Evolutionary conservation across 2,329 filamentous ascomycete genomes (phyloP).

Genomic region (Neonectria ditissima): DNA sequence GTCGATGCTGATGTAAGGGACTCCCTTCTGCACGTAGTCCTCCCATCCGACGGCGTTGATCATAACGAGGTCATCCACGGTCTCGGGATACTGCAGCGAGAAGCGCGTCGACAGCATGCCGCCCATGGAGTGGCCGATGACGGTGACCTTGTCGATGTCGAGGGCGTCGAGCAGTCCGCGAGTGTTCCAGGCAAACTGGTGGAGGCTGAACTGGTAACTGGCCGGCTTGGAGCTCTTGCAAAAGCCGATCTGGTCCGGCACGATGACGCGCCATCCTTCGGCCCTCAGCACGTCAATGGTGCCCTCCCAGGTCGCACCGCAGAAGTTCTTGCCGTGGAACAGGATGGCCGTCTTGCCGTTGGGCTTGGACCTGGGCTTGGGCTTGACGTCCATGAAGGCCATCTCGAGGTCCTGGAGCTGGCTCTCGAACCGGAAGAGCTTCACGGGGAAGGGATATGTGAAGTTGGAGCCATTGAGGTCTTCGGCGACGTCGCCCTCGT

Average conservation of each 20-base stretch:
- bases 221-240: conserved; percentile 67
- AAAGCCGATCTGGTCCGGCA: conserved; percentile 67
- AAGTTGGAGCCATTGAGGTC: conserved; percentile 64
- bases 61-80: conserved; percentile 58
- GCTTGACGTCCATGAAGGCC: conserved; percentile 65
- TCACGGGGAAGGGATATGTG: conserved; percentile 64
- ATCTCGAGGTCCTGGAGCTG: conserved; percentile 63
- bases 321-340: conserved; percentile 69
- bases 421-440: conserved; percentile 61
- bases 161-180: conserved; percentile 59
- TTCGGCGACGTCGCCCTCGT: conserved; percentile 52
- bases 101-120: conserved; percentile 66
- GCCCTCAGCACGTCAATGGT: conserved; percentile 57
- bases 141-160: conserved; percentile 55
- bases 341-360: conserved; percentile 59
- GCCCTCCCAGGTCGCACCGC: conserved; percentile 63
- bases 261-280: conserved; percentile 63
- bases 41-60: conserved; percentile 66
- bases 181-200: conserved; percentile 64
- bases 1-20: conserved; percentile 60
- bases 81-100: conserved; percentile 61
- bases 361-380: conserved; percentile 41
- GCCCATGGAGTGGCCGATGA: conserved; percentile 67
- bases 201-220: conserved; percentile 64
- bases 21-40: conserved; percentile 63